Evolutionary conservation across 495 filamentous ascomycete species (phyloP), one percentile per base, ranked within the genome.

Genomic region (Astrothelium subdiscretum): DNA sequence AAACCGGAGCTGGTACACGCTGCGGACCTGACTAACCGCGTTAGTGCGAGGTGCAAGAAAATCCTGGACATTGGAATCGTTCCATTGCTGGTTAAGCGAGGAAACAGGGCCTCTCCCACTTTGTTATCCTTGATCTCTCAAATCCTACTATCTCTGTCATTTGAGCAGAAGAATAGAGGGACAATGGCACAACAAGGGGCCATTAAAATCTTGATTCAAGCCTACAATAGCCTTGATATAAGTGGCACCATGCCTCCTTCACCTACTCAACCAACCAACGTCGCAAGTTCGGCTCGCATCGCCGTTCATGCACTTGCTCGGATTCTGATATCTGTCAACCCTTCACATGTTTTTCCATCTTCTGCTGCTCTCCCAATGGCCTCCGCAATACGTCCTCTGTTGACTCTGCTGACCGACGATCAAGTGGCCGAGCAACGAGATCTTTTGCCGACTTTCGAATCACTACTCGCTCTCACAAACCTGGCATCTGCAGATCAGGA

Each of bases 381-480:
- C 26, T 85, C 86, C 52, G 87, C 90, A 61, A 87, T 96, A 61
- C 83, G 88, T 0, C 90, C 92, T 18, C 80, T 98, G 2, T 70
- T 88, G 18, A 81, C 81, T 22, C 85, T 97, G 31, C 79, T 97
- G 18, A 70, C 76, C 1, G 87, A 88, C 15, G 81, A 83, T 0
- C 63, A 66, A 59, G 60, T 57, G 11, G 35, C 69, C 44, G 69
- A 76, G 65, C 63, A 73, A 54, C 83, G 87, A 51, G 85, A 92
- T 70, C 85, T 97, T n/a, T 80, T 97, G 6, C 90, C 92, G 0
- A 83, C 87, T 2, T 98, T 97, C 69, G 94, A 98, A 70, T 81
- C 87, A 1, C 80, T 97, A 15, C 83, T 97, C 61, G 95, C 94
- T 1, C 81, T 98, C 31, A 96, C 94, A 0, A 98, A 98, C 67